Conservation (phyloP, 441 rosid genomes). For the Hura crepitans region DNA sequence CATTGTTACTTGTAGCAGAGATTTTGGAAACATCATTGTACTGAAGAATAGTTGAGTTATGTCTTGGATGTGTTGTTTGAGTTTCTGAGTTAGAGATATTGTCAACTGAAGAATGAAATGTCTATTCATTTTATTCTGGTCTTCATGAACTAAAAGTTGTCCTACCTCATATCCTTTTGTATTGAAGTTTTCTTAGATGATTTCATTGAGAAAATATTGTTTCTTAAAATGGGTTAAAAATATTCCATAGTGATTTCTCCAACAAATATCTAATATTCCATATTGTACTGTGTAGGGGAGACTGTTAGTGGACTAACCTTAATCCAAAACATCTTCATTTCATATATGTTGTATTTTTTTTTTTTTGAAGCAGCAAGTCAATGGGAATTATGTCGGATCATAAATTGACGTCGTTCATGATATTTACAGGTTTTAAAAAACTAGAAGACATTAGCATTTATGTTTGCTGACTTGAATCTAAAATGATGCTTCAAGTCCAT, state of each 20-base stretch:
- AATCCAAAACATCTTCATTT: not conserved
- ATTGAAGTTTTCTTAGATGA: not conserved
- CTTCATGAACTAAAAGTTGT: not conserved
- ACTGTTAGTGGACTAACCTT: not conserved
- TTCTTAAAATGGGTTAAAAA: not conserved
- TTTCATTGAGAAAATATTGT: not conserved
- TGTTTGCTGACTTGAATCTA: not conserved
- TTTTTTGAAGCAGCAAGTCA: not conserved
- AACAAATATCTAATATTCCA: no score
- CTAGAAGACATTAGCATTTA: not conserved
- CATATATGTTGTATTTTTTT: not conserved
- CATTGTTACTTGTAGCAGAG: not conserved
- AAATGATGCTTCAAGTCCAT: not conserved
- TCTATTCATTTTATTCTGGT: not conserved
- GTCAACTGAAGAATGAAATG: not conserved
- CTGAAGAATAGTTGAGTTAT: not conserved
- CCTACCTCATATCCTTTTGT: not conserved
- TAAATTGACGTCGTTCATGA: constrained; percentile 6
- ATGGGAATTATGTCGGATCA: not conserved
- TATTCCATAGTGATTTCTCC: not conserved
- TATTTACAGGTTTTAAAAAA: not conserved
- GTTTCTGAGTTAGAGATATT: not conserved
- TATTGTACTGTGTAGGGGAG: not conserved
- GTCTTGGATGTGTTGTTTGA: not conserved
- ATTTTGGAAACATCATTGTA: not conserved